Evolutionary conservation across 352 stramenopile genomes (phyloP), one percentile per base, ranked within the genome.

Genomic region (Phytophthora multivora): DNA sequence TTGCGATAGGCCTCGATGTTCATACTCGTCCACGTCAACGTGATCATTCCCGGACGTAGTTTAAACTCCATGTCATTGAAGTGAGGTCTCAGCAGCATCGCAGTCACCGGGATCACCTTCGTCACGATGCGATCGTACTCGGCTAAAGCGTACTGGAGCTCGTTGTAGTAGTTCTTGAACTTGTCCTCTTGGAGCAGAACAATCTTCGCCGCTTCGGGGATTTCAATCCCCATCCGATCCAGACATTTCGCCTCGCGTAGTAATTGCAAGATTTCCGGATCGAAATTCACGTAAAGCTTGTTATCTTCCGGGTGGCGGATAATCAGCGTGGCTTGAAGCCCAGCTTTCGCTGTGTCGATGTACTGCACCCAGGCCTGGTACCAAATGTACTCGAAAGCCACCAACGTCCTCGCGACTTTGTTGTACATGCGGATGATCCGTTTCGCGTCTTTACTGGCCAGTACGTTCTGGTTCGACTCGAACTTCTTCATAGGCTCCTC

Each of bases 51-150:
- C 3, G 97, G 97, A 4, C 97, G 93, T 9, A 99, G 69, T 68
- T 99, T 99, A 80, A 98, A 98, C 73, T 99, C 97, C 94, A 99
- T 98, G 74, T 99, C 97, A 59, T 98, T 98, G 57, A 99, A 98
- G 60, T 99, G 96, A 5, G 97, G 96, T n/a, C 90, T 88, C 23
- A 98, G 64, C 1, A 98, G 77, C 83, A 98, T 96, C 2, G 96
- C 94, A 5, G 97, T 99, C n/a, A 99, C 96, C 0, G 97, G 97
- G 59, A 99, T 98, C 33, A 99, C 95, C 59, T 98, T 97, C 12
- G 80, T 93, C 16, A 98, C 93, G 46, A 99, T 97, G 18, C 96
- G 96, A 47, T 99, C 96, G 71, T 99, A 99, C 71, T 99, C 96
- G 6, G 90, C 91, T 10, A 99, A 81, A 7, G 95, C 94, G 73